Conservation (phyloP, 805 yeast genomes). For the Candida nanaspora region DNA sequence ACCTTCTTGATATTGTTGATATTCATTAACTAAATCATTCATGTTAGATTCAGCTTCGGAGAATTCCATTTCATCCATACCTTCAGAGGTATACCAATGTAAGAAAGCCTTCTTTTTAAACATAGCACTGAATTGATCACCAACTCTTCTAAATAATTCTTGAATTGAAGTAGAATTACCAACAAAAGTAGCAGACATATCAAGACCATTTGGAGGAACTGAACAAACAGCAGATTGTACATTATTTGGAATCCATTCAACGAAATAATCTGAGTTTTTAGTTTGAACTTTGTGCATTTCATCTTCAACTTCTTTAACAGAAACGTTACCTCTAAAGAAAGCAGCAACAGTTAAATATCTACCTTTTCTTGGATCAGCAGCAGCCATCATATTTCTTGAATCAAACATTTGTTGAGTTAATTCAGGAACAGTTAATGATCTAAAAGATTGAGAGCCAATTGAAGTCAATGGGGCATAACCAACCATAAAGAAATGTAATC, state of each 20-base stretch:
- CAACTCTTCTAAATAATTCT: conserved; percentile 83
- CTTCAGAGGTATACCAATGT: conserved; percentile 94
- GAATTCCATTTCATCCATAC: conserved; percentile 94
- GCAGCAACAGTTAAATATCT: conserved; percentile 91
- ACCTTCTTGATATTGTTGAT: conserved; percentile 86
- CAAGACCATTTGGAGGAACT: conserved; percentile 78
- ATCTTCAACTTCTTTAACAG: conserved; percentile 90
- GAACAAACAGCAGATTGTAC: conserved; percentile 92
- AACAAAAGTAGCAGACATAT: conserved; percentile 87
- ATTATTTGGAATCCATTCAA: conserved; percentile 94
- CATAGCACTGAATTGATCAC: conserved; percentile 87
- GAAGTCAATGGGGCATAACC: conserved; percentile 92
- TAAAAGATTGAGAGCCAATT: conserved; percentile 71
- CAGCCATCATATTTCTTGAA: conserved; percentile 93
- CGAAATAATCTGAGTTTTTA: conserved; percentile 76
- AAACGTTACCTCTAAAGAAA: conserved; percentile 88
- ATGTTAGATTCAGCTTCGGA: conserved; percentile 90
- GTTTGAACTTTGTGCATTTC: conserved; percentile 82
- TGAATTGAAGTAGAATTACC: conserved; percentile 92
- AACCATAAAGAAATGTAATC: conserved; percentile 92
- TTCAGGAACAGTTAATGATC: conserved; percentile 82
- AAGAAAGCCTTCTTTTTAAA: conserved; percentile 90
- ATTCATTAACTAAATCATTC: conserved; percentile 82
- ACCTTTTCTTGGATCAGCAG: conserved; percentile 85
- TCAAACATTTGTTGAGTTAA: conserved; percentile 92